Evolutionary conservation across 768 basidiomycete genomes (phyloP).

Genomic region (Termitomyces sp.): DNA sequence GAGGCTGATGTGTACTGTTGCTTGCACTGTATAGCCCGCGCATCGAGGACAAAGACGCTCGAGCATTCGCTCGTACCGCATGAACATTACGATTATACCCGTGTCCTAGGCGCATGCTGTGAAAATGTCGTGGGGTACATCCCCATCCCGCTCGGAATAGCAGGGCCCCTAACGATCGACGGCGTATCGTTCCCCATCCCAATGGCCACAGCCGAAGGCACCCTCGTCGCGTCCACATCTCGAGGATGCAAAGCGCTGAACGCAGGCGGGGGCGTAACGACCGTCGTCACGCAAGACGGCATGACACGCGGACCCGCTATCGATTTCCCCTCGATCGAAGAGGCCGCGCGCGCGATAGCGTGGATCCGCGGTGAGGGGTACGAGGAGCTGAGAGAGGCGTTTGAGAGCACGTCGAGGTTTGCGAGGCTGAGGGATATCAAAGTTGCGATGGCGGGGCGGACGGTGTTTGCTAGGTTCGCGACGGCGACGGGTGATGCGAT

Average conservation of each 20-base stretch:
- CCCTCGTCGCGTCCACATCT: conserved; percentile 95
- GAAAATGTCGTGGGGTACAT: conserved; percentile 99
- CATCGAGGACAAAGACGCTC: conserved; percentile 78
- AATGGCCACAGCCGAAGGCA: conserved; percentile 99
- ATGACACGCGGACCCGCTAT: conserved; percentile 99
- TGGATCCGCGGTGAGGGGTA: conserved; percentile 87
- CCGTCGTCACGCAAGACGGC: conserved; percentile 86
- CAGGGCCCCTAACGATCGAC: conserved; percentile 92
- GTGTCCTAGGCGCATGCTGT: conserved; percentile 95
- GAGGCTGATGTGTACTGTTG: neutral
- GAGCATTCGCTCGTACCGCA: conserved; percentile 83
- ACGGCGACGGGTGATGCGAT: conserved; percentile 97
- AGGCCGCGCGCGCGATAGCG: conserved; percentile 80
- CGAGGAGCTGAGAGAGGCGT: conserved; percentile 72
- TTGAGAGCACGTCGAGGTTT: conserved; percentile 94
- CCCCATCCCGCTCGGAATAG: conserved; percentile 93
- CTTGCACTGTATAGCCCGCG: conserved; percentile 63
- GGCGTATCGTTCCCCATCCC: conserved; percentile 85
- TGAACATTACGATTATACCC: conserved; percentile 87
- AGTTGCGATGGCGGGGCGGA: conserved; percentile 89
- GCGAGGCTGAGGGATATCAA: conserved; percentile 84
- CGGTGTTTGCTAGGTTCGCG: conserved; percentile 89
- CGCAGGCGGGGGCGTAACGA: conserved; percentile 91
- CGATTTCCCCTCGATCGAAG: conserved; percentile 81
- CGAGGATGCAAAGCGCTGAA: conserved; percentile 98